phyloP scores from a whole-genome alignment of 306 rosid genomes.

The Rosa multiflora region DNA sequence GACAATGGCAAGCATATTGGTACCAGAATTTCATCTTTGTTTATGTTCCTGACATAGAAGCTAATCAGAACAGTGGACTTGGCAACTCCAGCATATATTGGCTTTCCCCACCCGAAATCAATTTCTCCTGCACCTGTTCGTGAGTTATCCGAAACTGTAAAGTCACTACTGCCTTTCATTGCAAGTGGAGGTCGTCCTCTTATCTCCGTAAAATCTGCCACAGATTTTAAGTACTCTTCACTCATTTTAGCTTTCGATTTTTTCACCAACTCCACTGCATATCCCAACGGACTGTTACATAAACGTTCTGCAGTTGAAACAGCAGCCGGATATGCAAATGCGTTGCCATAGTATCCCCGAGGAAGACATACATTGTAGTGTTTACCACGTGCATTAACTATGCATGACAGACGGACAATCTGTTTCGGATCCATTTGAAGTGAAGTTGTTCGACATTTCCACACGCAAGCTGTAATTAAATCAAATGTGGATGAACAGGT shows the following conservation, averaged over 20 bases:
- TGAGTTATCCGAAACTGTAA: slow-evolving; percentile 31
- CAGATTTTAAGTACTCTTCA: slow-evolving; percentile 42
- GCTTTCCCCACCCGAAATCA: slow-evolving; percentile 56
- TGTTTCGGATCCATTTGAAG: slow-evolving; percentile 12
- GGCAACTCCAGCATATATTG: slow-evolving; percentile 36
- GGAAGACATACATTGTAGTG: not conserved
- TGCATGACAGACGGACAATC: slow-evolving; percentile 13
- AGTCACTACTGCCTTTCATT: not conserved
- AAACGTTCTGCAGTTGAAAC: not conserved
- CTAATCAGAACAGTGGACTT: slow-evolving; percentile 11
- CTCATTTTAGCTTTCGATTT: slow-evolving; percentile 19
- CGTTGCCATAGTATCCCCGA: slow-evolving; percentile 28
- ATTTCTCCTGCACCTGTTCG: slow-evolving; percentile 7
- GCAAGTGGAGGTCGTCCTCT: slow-evolving; percentile 28
- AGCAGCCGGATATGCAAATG: not conserved
- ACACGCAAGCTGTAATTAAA: slow-evolving; percentile 29
- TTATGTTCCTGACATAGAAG: not conserved
- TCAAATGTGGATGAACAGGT: slow-evolving; percentile 25
- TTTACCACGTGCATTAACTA: slow-evolving; percentile 14
- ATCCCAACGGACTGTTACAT: not conserved
- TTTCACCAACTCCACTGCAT: slow-evolving; percentile 31
- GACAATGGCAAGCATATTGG: slow-evolving; percentile 33
- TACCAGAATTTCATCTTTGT: slow-evolving; percentile 22
- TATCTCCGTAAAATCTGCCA: slow-evolving; percentile 31
- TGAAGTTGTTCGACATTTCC: slow-evolving; percentile 32